Conservation (phyloP, 352 stramenopile species). For the Pythium dissotocum region DNA sequence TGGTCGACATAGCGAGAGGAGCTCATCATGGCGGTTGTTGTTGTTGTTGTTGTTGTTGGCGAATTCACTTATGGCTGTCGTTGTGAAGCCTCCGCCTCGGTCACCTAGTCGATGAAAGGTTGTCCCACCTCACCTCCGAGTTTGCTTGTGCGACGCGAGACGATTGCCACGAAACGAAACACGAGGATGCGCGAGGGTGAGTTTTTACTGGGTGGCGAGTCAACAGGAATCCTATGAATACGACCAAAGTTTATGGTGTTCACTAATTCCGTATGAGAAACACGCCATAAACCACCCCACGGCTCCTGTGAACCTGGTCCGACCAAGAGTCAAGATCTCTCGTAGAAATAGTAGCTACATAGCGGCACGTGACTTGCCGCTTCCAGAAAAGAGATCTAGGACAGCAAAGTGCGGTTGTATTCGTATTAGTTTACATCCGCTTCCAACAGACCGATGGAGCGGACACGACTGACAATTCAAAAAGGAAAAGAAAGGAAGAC, state of each 20-base stretch:
- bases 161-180: background rate
- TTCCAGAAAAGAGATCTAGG: background rate
- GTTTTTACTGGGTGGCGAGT: background rate
- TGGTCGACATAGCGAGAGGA: no score
- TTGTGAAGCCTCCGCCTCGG: no score
- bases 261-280: background rate
- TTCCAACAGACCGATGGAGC: background rate
- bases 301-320: no score
- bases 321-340: no score
- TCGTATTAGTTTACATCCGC: background rate
- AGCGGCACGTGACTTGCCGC: no score
- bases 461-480: constrained; percentile 2
- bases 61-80: background rate
- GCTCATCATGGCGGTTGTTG: background rate
- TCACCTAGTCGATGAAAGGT: no score
- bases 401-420: background rate
- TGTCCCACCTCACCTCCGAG: no score
- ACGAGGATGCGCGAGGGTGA: background rate
- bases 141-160: no score
- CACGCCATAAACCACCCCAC: background rate
- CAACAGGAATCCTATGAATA: background rate
- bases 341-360: no score
- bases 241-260: background rate
- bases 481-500: background rate
- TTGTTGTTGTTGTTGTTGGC: background rate